phyloP scores from a whole-genome alignment of 2,329 filamentous ascomycete genomes.

The Fusarium brevicatenulatum region DNA sequence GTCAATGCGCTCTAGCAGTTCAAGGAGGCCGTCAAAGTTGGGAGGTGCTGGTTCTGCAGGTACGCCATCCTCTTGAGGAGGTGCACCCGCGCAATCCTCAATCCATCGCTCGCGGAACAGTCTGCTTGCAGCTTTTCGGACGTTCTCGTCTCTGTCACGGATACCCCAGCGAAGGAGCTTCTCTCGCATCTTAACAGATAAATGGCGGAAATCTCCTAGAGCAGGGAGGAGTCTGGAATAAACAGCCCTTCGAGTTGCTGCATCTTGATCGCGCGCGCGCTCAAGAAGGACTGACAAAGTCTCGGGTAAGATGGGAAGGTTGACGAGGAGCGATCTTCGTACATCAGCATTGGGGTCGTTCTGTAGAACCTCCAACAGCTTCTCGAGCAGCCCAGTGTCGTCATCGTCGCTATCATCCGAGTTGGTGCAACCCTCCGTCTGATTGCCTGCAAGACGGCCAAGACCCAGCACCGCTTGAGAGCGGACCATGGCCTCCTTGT shows the following conservation, averaged over 20 bases:
- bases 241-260: constrained; percentile 82
- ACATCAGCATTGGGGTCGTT: constrained; percentile 97
- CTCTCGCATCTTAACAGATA: constrained; percentile 93
- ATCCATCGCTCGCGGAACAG: constrained; percentile 98
- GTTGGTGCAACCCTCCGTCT: constrained; percentile 75
- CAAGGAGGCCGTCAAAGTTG: constrained; percentile 84
- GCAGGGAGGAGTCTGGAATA: constrained; percentile 89
- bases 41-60: constrained; percentile 68
- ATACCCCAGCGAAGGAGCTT: constrained; percentile 96
- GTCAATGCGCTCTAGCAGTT: constrained; percentile 93
- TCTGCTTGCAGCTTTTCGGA: constrained; percentile 88
- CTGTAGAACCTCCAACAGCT: constrained; percentile 87
- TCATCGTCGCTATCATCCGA: constrained; percentile 77
- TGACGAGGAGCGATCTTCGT: constrained; percentile 84
- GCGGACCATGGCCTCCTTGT: constrained; percentile 93
- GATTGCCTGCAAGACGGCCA: constrained; percentile 83
- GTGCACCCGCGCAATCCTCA: constrained; percentile 84
- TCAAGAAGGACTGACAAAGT: constrained; percentile 91
- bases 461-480: constrained; percentile 92
- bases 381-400: constrained; percentile 78
- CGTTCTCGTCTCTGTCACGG: constrained; percentile 91
- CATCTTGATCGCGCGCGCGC: constrained; percentile 87
- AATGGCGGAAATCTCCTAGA: constrained; percentile 91
- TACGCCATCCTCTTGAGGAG: constrained; percentile 67
- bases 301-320: constrained; percentile 84